These are phyloP conservation scores for Tephrocybe sp. DNA, from an alignment of 768 basidiomycete genomes.

Conservation along the genomic window DNA sequence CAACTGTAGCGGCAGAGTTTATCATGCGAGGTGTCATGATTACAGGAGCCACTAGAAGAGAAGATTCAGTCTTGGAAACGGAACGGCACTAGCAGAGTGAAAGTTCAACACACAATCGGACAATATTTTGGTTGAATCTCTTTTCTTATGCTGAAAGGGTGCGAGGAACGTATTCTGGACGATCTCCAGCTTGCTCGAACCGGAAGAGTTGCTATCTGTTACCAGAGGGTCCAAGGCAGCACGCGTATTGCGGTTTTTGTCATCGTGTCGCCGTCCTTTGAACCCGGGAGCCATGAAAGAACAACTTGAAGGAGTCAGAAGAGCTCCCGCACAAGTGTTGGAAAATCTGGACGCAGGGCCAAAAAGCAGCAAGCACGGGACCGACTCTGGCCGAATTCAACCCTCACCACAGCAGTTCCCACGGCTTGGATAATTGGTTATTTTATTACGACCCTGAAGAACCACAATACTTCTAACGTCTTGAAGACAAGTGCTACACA, in stretches of 20 bases:
- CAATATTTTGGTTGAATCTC: constrained; percentile 70
- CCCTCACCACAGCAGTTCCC: constrained; percentile 16
- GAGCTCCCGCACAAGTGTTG: constrained; percentile 1
- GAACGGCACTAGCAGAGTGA: constrained; percentile 1
- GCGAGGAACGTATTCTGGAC: constrained; percentile 72
- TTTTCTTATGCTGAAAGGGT: constrained; percentile 68
- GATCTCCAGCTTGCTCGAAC: constrained; percentile 53
- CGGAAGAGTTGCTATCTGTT: constrained; percentile 32
- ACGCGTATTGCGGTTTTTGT: constrained; percentile 38
- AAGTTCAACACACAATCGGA: constrained; percentile 61
- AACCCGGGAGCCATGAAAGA: constrained; percentile 38
- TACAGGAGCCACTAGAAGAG: constrained; percentile 69
- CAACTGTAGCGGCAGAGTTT: constrained; percentile 64
- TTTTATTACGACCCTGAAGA: background rate
- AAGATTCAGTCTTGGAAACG: constrained; percentile 1
- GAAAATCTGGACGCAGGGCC: constrained; percentile 10
- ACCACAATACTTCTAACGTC: too few species aligned
- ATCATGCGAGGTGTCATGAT: constrained; percentile 91
- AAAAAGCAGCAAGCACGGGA: constrained; percentile 9
- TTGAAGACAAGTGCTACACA: too few species aligned
- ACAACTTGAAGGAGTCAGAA: constrained; percentile 5
- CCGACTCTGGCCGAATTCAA: constrained; percentile 23
- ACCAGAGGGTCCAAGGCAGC: constrained; percentile 37
- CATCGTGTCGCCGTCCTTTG: constrained; percentile 28
- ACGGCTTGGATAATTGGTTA: constrained; percentile 13